Conservation (phyloP, 768 basidiomycete genomes). For the Suillus subaureus region DNA sequence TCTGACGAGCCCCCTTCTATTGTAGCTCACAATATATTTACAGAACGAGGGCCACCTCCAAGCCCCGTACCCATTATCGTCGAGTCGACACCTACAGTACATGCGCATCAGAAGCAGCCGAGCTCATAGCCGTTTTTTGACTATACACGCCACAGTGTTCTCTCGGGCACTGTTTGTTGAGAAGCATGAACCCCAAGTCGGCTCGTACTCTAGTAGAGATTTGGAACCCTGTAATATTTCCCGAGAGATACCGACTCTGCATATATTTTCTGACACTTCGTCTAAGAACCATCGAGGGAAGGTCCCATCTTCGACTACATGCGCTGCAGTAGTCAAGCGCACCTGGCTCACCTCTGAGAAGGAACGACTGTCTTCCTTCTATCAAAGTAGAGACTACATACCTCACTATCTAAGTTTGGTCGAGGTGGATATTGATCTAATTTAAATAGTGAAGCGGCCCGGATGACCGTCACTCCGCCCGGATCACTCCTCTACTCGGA, state of each 20-base stretch:
- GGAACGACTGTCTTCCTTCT: neutral
- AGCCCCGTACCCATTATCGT: neutral
- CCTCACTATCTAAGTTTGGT: neutral
- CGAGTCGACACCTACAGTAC: neutral
- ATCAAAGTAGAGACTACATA: neutral
- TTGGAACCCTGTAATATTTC: neutral
- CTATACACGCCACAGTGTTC: constrained; percentile 6
- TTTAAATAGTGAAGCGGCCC: neutral
- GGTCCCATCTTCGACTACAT: neutral
- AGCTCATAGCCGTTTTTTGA: constrained; percentile 3
- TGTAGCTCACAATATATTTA: neutral
- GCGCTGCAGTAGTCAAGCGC: neutral
- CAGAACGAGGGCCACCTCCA: neutral
- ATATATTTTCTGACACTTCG: neutral
- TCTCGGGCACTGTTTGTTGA: constrained; percentile 1
- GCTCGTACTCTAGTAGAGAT: neutral
- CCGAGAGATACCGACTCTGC: neutral
- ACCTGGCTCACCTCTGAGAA: neutral
- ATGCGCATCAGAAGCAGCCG: constrained; percentile 3
- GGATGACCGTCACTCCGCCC: neutral
- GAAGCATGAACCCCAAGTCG: neutral
- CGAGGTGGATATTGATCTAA: neutral
- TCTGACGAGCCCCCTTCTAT: neutral
- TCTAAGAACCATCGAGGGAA: neutral
- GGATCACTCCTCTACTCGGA: neutral